phyloP scores from a whole-genome alignment of 352 stramenopile species.

The Ophiocytium majus region DNA sequence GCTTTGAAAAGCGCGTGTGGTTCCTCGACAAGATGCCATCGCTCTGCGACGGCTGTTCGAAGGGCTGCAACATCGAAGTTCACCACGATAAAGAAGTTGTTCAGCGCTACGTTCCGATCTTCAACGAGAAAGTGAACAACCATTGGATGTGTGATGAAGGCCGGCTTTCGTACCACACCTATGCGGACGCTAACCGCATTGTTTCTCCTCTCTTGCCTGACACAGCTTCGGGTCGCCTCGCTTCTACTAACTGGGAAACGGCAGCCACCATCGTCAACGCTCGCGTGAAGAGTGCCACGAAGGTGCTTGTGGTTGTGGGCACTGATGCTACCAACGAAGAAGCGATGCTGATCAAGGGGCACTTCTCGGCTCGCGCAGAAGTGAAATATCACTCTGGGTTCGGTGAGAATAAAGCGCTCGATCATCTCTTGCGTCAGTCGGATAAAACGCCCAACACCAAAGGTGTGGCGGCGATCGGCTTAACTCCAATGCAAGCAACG shows the following conservation, averaged over 20 bases:
- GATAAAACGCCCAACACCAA: neutral
- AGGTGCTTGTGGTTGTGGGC: neutral
- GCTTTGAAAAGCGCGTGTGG: constrained; percentile 48
- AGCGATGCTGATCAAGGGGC: neutral
- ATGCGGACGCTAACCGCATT: neutral
- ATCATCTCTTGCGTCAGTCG: neutral
- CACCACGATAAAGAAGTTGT: neutral
- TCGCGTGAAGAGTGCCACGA: neutral
- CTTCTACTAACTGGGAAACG: neutral
- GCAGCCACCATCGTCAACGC: neutral
- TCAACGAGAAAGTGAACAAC: neutral
- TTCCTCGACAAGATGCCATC: constrained; percentile 20
- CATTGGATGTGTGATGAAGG: constrained; percentile 15
- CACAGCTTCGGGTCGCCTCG: neutral
- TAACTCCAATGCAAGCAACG: neutral
- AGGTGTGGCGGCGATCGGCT: neutral
- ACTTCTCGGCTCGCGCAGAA: neutral
- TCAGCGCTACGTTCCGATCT: constrained; percentile 5
- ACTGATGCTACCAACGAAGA: constrained; percentile 2
- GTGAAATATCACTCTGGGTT: neutral
- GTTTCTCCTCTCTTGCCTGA: neutral
- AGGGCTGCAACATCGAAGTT: constrained; percentile 16
- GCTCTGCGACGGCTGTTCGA: neutral
- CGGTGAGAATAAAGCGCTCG: neutral
- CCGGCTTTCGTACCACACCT: neutral